These are phyloP conservation scores for Blastomyces emzantsi DNA, from an alignment of 2,329 filamentous ascomycete species.

Conservation along the genomic window DNA sequence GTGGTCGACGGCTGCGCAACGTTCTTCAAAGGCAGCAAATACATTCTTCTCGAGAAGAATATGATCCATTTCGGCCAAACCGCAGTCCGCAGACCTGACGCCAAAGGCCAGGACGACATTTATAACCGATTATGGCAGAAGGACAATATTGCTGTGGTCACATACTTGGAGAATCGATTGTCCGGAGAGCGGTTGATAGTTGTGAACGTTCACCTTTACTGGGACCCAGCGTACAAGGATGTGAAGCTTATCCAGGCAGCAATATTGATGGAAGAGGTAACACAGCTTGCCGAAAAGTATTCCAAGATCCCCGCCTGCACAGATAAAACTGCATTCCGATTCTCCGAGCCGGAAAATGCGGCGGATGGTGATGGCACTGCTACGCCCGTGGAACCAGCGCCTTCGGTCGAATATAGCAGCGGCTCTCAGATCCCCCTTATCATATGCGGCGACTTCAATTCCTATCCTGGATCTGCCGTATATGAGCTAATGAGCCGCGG, in stretches of 20 bases:
- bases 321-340: slow-evolving; percentile 57
- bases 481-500: slow-evolving; percentile 84
- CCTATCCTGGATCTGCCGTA: slow-evolving; percentile 73
- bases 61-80: slow-evolving; percentile 85
- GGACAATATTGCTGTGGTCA: slow-evolving; percentile 89
- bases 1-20: slow-evolving; percentile 93
- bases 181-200: slow-evolving; percentile 90
- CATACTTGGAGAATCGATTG: slow-evolving; percentile 82
- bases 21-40: slow-evolving; percentile 95
- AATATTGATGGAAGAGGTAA: slow-evolving; percentile 86
- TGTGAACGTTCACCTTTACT: slow-evolving; percentile 88
- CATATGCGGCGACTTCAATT: slow-evolving; percentile 96
- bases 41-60: slow-evolving; percentile 86
- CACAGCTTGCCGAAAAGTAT: slow-evolving; percentile 77
- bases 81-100: slow-evolving; percentile 89
- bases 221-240: slow-evolving; percentile 83
- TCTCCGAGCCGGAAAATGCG: slow-evolving; percentile 41
- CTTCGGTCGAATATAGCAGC: slow-evolving; percentile 77
- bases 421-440: slow-evolving; percentile 83
- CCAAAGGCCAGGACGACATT: slow-evolving; percentile 95
- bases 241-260: slow-evolving; percentile 96
- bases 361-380: slow-evolving; percentile 36
- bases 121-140: slow-evolving; percentile 98
- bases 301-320: slow-evolving; percentile 68
- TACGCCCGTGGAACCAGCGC: slow-evolving; percentile 53